These are phyloP conservation scores for Heterococcus sp. DNA, from an alignment of 108 stramenopile species.

Conservation along the genomic window DNA sequence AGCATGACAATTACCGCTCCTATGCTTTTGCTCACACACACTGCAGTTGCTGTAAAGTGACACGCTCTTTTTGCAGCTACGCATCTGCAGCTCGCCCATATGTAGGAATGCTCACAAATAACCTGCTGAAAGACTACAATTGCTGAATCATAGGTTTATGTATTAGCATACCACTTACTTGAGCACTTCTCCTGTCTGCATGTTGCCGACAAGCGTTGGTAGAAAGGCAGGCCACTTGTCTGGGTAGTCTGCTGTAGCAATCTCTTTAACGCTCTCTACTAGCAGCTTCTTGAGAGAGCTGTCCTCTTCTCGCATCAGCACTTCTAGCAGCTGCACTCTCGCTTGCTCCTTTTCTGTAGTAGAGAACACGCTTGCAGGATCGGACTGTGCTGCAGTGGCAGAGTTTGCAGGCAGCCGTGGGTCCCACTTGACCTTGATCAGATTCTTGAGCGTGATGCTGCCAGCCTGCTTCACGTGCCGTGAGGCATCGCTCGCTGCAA, in stretches of 20 bases:
- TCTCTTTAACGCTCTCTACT: slow-evolving; percentile 82
- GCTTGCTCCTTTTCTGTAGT: slow-evolving; percentile 69
- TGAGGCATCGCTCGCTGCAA: slow-evolving; percentile 14
- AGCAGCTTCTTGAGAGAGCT: slow-evolving; percentile 79
- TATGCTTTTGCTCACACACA: background rate
- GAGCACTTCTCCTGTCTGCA: slow-evolving; percentile 52
- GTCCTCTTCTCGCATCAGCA: slow-evolving; percentile 76
- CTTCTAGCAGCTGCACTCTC: slow-evolving; percentile 68
- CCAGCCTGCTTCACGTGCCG: slow-evolving; percentile 35
- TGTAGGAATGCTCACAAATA: background rate
- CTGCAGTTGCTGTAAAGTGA: background rate
- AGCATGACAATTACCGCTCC: background rate
- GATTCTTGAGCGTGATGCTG: slow-evolving; percentile 42
- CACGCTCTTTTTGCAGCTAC: background rate
- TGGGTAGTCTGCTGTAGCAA: slow-evolving; percentile 87
- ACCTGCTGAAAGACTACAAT: background rate
- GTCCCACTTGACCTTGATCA: slow-evolving; percentile 12
- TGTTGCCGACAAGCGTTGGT: slow-evolving; percentile 71
- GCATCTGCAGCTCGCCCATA: background rate
- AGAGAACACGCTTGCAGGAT: background rate
- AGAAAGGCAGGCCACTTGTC: slow-evolving; percentile 81
- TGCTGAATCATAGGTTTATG: background rate
- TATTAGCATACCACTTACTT: slow-evolving; percentile 2
- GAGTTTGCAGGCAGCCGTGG: background rate
- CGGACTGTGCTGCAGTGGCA: background rate